These are phyloP conservation scores for sunflower (Helianthus annuus) DNA, from an alignment of 129 eudicot genomes.

Conservation along the genomic window HanXRQr2.0-SUNRISE NC_035433.2:75745605-75746104, in stretches of 20 bases:
- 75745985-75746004: too few relatives aligned
- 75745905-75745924: not conserved
- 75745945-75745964: not conserved
- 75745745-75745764: not conserved
- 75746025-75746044: too few relatives aligned
- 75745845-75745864: not conserved
- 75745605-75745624: not conserved
- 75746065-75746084: too few relatives aligned
- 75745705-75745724: not conserved
- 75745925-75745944: too few relatives aligned
- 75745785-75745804: conserved; percentile 1
- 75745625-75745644: too few relatives aligned
- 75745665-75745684: not conserved
- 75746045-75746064: too few relatives aligned
- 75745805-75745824: not conserved
- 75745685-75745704: not conserved
- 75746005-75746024: too few relatives aligned
- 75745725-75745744: not conserved
- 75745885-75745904: not conserved
- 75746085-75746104: too few relatives aligned
- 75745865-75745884: not conserved
- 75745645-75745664: not conserved
- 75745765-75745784: not conserved
- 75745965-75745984: not conserved
- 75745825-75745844: not conserved